A percentile compares a stretch with the other conserved stretches of the same genome.
Evolutionary conservation across 2,329 filamentous ascomycete genomes (phyloP).

Genomic region (Corinectria fuckeliana): DNA sequence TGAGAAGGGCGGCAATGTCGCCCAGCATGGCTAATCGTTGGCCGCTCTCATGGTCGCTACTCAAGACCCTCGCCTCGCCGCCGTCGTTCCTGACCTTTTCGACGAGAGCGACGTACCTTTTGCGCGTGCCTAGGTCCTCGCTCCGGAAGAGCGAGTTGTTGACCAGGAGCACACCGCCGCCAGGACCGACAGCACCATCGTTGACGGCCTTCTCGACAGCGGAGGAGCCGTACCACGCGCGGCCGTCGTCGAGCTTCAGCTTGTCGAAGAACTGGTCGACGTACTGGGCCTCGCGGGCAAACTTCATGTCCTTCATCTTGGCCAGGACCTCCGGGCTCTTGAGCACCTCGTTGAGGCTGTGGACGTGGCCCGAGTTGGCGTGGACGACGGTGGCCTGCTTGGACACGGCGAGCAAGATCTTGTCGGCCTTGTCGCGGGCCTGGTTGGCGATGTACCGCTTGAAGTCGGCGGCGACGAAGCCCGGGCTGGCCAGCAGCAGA

Average conservation of each 20-base stretch:
- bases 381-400: constrained; percentile 78
- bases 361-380: constrained; percentile 82
- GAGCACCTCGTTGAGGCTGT: constrained; percentile 87
- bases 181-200: constrained; percentile 86
- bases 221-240: constrained; percentile 86
- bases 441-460: constrained; percentile 74
- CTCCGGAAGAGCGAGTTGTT: constrained; percentile 88
- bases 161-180: constrained; percentile 84
- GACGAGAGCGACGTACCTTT: constrained; percentile 83
- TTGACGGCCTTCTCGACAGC: constrained; percentile 84
- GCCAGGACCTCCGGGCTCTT: constrained; percentile 78
- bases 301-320: constrained; percentile 85
- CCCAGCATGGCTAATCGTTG: constrained; percentile 83
- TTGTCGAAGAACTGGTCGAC: constrained; percentile 85
- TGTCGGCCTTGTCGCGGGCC: constrained; percentile 65
- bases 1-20: constrained; percentile 87
- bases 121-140: constrained; percentile 76
- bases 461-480: constrained; percentile 84
- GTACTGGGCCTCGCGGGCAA: constrained; percentile 79
- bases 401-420: constrained; percentile 67
- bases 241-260: constrained; percentile 82
- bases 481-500: constrained; percentile 85
- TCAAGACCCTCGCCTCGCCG: constrained; percentile 87
- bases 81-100: constrained; percentile 88
- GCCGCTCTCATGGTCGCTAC: constrained; percentile 93